These are phyloP conservation scores for Chaetomiaceae sp. DNA, from an alignment of 2,329 filamentous ascomycete species.

Conservation along the genomic window DNA sequence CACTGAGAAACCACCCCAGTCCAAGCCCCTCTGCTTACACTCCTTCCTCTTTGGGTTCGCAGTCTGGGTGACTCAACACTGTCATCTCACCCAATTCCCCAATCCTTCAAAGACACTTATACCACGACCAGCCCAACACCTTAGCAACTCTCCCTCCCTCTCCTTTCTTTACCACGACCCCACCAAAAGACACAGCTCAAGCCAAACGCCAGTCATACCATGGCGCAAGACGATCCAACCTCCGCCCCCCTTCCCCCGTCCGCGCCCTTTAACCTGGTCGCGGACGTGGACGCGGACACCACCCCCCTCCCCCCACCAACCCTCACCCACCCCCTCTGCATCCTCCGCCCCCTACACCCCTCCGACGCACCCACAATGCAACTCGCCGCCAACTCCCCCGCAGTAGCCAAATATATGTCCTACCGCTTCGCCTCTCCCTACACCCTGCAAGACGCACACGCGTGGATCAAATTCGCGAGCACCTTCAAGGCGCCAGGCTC, in stretches of 20 bases:
- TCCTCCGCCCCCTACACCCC: constrained; percentile 38
- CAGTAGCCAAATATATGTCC: constrained; percentile 38
- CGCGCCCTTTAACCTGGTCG: neutral
- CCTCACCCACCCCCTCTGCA: constrained; percentile 29
- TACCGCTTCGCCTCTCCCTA: constrained; percentile 45
- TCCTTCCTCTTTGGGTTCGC: constrained; percentile 6
- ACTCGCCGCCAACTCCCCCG: constrained; percentile 35
- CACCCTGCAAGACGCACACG: constrained; percentile 35
- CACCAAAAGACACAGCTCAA: no score
- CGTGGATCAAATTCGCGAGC: constrained; percentile 30
- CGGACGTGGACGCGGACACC: constrained; percentile 4
- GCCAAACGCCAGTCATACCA: no score
- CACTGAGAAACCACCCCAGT: neutral
- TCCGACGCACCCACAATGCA: constrained; percentile 37
- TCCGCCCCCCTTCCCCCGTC: neutral
- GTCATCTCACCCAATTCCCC: neutral
- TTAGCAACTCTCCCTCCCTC: no score
- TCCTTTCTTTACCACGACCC: no score
- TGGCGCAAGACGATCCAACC: no score
- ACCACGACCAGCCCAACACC: no score
- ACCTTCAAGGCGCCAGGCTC: constrained; percentile 23
- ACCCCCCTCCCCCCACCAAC: constrained; percentile 24
- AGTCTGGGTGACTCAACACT: neutral
- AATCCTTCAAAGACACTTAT: no score
- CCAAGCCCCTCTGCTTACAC: neutral